phyloP scores from a whole-genome alignment of 2,329 filamentous ascomycete genomes.

The Drechslerella coelobrocha region DNA sequence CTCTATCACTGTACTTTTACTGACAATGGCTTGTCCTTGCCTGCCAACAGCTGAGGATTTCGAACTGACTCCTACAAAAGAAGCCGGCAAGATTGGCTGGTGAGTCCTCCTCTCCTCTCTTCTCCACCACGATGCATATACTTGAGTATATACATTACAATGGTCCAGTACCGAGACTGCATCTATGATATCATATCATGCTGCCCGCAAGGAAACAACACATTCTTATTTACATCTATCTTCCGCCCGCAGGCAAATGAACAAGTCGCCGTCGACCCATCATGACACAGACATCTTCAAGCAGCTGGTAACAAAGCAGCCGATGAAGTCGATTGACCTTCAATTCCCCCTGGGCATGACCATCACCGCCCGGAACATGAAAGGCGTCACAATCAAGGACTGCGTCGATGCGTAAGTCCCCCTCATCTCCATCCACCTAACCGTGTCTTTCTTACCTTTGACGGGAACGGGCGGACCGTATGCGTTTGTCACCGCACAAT shows the following conservation, averaged over 20 bases:
- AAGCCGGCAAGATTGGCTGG: constrained; percentile 34
- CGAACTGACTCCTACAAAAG: constrained; percentile 15
- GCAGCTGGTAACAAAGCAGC: constrained; percentile 77
- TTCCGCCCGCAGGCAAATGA: constrained; percentile 78
- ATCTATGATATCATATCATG: constrained; percentile 28
- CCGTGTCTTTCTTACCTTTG: constrained; percentile 28
- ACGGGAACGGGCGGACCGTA: constrained; percentile 24
- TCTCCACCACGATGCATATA: not conserved
- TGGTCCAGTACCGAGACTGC: not conserved
- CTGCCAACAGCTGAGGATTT: not conserved
- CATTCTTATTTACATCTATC: not conserved
- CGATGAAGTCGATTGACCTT: constrained; percentile 92
- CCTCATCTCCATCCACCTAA: constrained; percentile 1
- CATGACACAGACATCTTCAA: constrained; percentile 80
- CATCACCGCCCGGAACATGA: constrained; percentile 86
- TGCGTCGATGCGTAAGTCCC: constrained; percentile 71
- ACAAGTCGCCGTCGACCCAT: constrained; percentile 76
- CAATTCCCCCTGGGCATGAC: constrained; percentile 87
- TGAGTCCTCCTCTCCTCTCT: not conserved
- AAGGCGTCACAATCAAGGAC: constrained; percentile 97
- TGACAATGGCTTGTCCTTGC: not conserved
- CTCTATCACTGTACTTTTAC: not conserved
- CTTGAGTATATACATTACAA: not conserved
- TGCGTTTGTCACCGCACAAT: constrained; percentile 16
- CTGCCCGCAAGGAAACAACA: constrained; percentile 11